Evolutionary conservation across 495 filamentous ascomycete species (phyloP), one percentile per base, ranked within the genome.

Genomic region (Poronia punctata): DNA sequence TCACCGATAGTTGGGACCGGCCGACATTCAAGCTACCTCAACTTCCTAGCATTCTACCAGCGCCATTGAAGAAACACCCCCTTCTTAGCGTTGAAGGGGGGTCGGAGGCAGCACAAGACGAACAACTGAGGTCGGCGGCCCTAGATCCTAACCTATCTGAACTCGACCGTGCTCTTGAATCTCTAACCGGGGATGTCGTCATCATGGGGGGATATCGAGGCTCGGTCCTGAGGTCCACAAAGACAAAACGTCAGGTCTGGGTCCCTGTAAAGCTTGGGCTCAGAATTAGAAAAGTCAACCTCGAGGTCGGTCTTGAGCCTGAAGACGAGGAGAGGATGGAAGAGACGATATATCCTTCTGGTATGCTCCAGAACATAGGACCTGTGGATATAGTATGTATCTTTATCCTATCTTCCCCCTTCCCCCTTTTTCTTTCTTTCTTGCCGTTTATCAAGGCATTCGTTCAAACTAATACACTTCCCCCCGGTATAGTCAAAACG

Each of bases 231-330:
- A 80, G 90, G 10, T 93, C 90, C n/a, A 81, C 86, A 3, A 79
- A 80, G 34, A 75, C 85, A 0, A 74, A 88, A 42, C 79, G 88
- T 15, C 85, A 88, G 50, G 61, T 94, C 3, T 98, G 90, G 90
- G 82, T 93, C 17, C 90, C 90, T 0, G 80, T 98, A 56, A 96
- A 95, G 60, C 84, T 95, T 15, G 89, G 90, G 5, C 60, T 98
- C 31, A 95, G 94, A 43, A 76, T 98, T 21, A 80, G 89, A 29
- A 93, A 90, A 60, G 88, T 92, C 1, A 84, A 97, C 58, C 68
- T 97, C 5, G 89, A 94, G 56, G 82, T 97, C 31, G 90, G 89
- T 1, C 54, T 96, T 17, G 71, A 82, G 6, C 78, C 75, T 7
- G 85, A 89, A 51, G 90, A 94, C 46, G 90, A 97, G 50, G 86